Base-by-base conservation (phyloP, 768 basidiomycete species). In the Termitomyces sp. region DNA sequence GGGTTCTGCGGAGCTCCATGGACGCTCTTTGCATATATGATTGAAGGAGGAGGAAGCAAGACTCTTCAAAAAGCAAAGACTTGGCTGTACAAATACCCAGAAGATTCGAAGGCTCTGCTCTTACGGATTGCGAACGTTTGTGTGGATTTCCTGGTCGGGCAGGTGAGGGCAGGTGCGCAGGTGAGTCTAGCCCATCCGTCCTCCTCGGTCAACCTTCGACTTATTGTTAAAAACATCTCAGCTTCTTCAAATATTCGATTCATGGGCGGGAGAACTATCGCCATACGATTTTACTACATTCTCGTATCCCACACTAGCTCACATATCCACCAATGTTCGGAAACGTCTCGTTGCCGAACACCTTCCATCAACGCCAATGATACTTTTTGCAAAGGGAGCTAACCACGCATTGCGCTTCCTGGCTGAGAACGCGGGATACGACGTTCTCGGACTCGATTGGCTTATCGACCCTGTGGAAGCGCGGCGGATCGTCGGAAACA, bases 1-100 rank as follows among this genome's bases (percentile, higher is more conserved):
- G 97, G 97, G 11, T 99, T 99, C 73, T 92, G 85, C 66, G 97
- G 96, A 40, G 94, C 93, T 0, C 97, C 97, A 1, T 98, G 97
- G 97, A 99, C 97, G 3, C 81, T 98, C 51, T 94, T 99, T 74
- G 84, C 87, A 21, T 99, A 98, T 69, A 99, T 99, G 97, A 81
- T 97, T 64, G 97, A 98, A 70, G 97, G 97, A 8, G 96, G 95
- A 5, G 89, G 89, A 9, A 90, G 83, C 70, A 94, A 93, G 72
- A 90, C 90, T 14, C 82, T 91, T 62, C 87, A 90, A 58, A 94
- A 95, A 70, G 82, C 84, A 35, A 99, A 99, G 74, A 84, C 88
- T 0, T 99, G 97, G 96, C 68, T 98, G 6, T 98, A 92, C 77
- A 88, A 85, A 65, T 82, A 93, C 66, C 94, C 95, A 1, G 81